phyloP scores from a whole-genome alignment of 306 rosid genomes.

The Biancaea sappan region DNA sequence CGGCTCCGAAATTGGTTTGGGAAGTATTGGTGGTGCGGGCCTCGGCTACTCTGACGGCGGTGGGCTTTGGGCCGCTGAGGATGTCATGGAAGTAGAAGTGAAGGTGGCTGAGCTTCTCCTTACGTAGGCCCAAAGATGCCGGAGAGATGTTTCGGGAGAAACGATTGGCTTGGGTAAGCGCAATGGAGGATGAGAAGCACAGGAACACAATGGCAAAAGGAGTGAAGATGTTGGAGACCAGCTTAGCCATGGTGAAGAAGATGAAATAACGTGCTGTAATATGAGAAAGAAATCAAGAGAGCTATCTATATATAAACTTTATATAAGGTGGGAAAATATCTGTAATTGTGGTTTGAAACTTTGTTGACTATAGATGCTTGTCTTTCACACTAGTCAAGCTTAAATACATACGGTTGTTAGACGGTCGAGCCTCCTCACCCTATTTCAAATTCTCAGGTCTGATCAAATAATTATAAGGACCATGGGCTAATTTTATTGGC shows the following conservation, averaged over 20 bases:
- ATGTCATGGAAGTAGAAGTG: slow-evolving; percentile 47
- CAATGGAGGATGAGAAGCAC: background rate
- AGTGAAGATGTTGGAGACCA: background rate
- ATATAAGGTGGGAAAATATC: too few relatives aligned
- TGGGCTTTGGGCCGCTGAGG: slow-evolving; percentile 34
- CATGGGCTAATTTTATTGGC: too few relatives aligned
- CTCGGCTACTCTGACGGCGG: slow-evolving; percentile 26
- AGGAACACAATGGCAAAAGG: background rate
- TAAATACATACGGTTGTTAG: too few relatives aligned
- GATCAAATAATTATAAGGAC: too few relatives aligned
- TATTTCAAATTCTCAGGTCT: too few relatives aligned
- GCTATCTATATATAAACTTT: too few relatives aligned
- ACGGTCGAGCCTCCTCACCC: too few relatives aligned
- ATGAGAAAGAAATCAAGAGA: too few relatives aligned
- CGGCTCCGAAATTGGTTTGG: slow-evolving; percentile 28
- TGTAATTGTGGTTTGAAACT: too few relatives aligned
- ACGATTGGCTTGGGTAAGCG: background rate
- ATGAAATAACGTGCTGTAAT: background rate
- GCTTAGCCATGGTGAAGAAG: slow-evolving; percentile 13
- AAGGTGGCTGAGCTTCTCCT: slow-evolving; percentile 43
- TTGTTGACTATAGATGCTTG: too few relatives aligned
- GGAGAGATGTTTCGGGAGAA: slow-evolving; percentile 22
- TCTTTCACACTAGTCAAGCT: too few relatives aligned
- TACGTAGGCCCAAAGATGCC: background rate
- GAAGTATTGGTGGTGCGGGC: slow-evolving; percentile 31